Conservation (phyloP, 139 green algal genomes). For the Deuterostichococcus epilithicus region DNA sequence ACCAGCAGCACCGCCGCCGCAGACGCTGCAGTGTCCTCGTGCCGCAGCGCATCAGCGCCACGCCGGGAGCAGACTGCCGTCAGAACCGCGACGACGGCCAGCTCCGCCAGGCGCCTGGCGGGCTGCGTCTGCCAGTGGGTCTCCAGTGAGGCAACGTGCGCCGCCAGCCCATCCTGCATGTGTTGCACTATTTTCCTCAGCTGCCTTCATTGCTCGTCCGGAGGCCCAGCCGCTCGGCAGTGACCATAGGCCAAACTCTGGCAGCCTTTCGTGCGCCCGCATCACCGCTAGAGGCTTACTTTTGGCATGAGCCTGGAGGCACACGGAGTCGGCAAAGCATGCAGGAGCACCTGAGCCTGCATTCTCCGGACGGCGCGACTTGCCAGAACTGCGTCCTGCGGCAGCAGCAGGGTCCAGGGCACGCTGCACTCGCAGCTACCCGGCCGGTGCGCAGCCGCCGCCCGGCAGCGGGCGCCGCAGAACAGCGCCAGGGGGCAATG, state of each 20-base stretch:
- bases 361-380: not conserved
- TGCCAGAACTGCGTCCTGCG: conserved; percentile 37
- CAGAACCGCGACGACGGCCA: conserved; percentile 11
- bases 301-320: no score
- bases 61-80: conserved; percentile 5
- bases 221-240: no score
- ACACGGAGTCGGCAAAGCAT: no score
- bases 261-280: no score
- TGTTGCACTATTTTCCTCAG: no score
- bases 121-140: conserved; percentile 4
- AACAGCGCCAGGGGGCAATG: conserved; percentile 32
- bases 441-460: conserved; percentile 14
- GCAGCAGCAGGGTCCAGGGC: conserved; percentile 41
- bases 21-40: not conserved
- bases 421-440: conserved; percentile 45
- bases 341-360: not conserved
- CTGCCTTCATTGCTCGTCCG: no score
- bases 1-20: conserved; percentile 3
- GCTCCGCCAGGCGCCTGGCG: not conserved
- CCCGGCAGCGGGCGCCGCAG: conserved; percentile 31
- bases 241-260: no score
- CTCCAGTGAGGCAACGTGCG: conserved; percentile 9
- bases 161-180: not conserved
- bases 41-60: not conserved
- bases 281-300: no score